Base-by-base conservation (phyloP, 1,139 yeast species). In the Candida pseudoviswanathii region DNA sequence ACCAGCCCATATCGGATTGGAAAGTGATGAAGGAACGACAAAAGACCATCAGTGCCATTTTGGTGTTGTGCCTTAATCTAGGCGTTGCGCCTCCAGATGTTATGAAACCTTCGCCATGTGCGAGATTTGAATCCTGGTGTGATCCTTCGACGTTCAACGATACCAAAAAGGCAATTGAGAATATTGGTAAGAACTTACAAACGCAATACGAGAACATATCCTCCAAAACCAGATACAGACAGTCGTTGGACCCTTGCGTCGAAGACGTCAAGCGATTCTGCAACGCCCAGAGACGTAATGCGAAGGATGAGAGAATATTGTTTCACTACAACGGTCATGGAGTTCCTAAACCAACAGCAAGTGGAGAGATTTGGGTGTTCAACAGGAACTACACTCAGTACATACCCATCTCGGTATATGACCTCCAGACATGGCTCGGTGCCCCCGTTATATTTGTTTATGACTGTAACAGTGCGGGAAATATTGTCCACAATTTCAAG, bases 311-410 rank as follows among this genome's bases (percentile, higher is more conserved):
- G 62, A 78, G 99, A 48, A 87, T 92, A 8, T 67, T 94, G 47
- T 94, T 94, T 66, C 99, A 95, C 65, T 94, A 95, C 65, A 94
- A 94, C 61, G 99, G 99, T 3, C 99, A 94, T 63, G 99, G 99
- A 16, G 99, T 94, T 2, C 99, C 99, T 0, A 91, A 91, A 57
- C 99, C 99, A 0, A 95, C 99, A 0, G 84, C 91, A 29, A 84
- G 92, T 48, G 99, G 99, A n/a, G 99, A 94, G 63, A 90, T 94
- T 24, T 94, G 99, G 99, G 98, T 95, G 11, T 94, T 94, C 70
- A 94, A 94, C 66, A 75, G 97, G 58, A 97, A 97, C 1, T 95
- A 92, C 65, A 94, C 99, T 1, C 99, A 94, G 68, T 94, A 94
- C 64, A 94, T 94, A 53, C 99, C 99, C 1, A 95, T 94, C 2